Evolutionary conservation across 2,329 filamentous ascomycete species (phyloP), one percentile per base, ranked within the genome.

Genomic region (Xylaria polymorpha): DNA sequence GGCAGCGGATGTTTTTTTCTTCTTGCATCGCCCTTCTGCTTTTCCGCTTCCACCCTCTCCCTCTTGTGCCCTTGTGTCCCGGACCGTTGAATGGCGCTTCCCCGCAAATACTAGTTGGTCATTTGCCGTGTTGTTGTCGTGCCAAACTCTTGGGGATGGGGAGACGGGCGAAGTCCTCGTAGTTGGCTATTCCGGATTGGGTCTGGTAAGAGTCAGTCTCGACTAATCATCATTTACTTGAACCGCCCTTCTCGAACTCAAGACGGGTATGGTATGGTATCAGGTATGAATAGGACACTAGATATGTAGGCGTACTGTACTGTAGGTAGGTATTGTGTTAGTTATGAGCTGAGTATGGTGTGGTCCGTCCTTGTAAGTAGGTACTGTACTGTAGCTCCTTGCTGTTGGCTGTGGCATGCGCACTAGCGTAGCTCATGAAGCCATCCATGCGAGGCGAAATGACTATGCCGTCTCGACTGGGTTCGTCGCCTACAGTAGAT

Each of bases 21-120:
- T 12, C 20, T 59, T 64, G 51, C 20, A 41, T 51, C 32, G 29
- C 15, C 22, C 25, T 61, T 50, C 22, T 62, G 43, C 50, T 46
- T 35, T 39, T 48, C 53, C 53, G n/a, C 6, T 14, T 57, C 37
- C 29, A 43, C 46, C 32, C 37, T 60, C 6, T 29, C 22, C 44
- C 53, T 37, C 14, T 18, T 37, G 20, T 43, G 18, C 22, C n/a
- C 25, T 32, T 48, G 50, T 64, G 61, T 22, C 32, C 35, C 14
- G 32, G 29, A 18, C 39, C 37, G 6, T 25, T 43, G 6, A 29
- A 43, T 18, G 37, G 20, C 8, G 53, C 58, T 69, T 65, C 67
- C 67, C 67, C 67, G 67, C 67, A 66, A 62, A 63, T 35, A 25
- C 35, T 48, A 56, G 59, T 53, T 64, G 55, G 66, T 44, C 48